Evolutionary conservation across 192 early-diverging fungal genomes (phyloP), one percentile per base, ranked within the genome.

Genomic region (Coemansia sp.): DNA sequence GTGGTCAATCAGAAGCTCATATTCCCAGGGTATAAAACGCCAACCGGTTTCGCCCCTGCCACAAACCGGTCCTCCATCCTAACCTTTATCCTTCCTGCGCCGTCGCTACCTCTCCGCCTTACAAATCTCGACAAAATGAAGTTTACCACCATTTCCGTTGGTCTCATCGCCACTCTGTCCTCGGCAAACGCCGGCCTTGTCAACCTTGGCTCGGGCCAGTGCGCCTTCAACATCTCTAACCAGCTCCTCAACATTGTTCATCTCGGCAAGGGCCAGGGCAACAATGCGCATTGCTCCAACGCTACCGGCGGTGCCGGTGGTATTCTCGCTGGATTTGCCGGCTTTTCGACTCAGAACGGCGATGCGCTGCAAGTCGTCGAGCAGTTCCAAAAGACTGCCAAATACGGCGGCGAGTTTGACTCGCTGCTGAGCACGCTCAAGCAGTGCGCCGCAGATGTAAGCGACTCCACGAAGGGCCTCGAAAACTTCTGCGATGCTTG

Each of bases 401-500:
- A 60, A 10, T 62, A 72, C 50, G 53, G 23, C 15, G 38, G 56
- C 19, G 69, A 70, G 59, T 83, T 82, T 50, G 63, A 65, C 25
- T 15, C 58, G 15, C 60, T 67, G 23, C 17, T 62, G 35, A 41
- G 41, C 38, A 32, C 25, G 73, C 38, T 32, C 6, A 19, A 48
- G 64, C 68, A 45, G 35, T 49, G 14, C 12, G 59, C 62, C 0
- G 29, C 69, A 2, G 2, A 8, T 8, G n/a, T 12, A 4, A 64
- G 47, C 58, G 62, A 56, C n/a, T 62, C 75, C 1, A 64, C 62
- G 1, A 11, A 27, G 21, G 83, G 79, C 1, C 53, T 82, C 25
- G 58, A 69, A 15, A 69, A 67, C n/a, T 83, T 63, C 57, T 84
- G 80, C 57, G 39, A 63, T 22, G 70, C 69, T 2, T 84, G 83